A percentile compares a stretch with the other conserved stretches of the same genome.
Conservation (phyloP, 352 stramenopile species). For the Phytophthora hybrid region DNA sequence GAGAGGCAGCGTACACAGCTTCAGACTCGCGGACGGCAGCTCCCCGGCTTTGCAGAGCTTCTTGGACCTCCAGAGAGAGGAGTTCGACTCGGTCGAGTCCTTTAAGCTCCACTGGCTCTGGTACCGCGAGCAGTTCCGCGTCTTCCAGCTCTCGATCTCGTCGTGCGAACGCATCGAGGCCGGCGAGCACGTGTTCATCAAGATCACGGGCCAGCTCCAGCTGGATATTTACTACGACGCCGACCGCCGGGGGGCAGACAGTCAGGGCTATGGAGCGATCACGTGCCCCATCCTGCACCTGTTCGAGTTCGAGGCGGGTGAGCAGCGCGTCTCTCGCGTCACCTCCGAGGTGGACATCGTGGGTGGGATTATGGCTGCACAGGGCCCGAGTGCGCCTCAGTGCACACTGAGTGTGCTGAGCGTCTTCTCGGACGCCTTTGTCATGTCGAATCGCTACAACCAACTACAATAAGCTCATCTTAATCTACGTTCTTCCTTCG, state of each 20-base stretch:
- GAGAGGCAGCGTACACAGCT: constrained; percentile 1
- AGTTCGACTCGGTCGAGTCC: constrained; percentile 54
- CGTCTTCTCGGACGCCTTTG: constrained; percentile 30
- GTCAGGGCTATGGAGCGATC: constrained; percentile 26
- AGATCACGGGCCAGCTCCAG: constrained; percentile 35
- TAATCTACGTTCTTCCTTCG: background rate
- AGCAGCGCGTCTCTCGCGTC: constrained; percentile 45
- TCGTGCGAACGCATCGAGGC: constrained; percentile 45
- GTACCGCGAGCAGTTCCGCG: constrained; percentile 54
- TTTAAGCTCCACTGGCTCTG: constrained; percentile 52
- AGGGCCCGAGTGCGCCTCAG: constrained; percentile 32
- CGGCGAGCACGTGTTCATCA: constrained; percentile 48
- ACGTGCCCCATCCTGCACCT: constrained; percentile 52
- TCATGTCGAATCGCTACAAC: constrained; percentile 26
- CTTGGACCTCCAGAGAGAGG: constrained; percentile 43
- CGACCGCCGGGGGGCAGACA: constrained; percentile 12
- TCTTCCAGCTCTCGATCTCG: constrained; percentile 46
- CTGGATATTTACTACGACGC: constrained; percentile 29
- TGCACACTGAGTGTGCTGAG: constrained; percentile 37
- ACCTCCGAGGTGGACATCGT: constrained; percentile 63
- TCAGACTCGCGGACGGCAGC: constrained; percentile 22
- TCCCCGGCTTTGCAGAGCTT: constrained; percentile 41
- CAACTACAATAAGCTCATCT: background rate
- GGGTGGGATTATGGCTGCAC: constrained; percentile 23
- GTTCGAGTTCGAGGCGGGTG: constrained; percentile 48